Conservation (phyloP, 345 rosid species). For the Reutealis trisperma region DNA sequence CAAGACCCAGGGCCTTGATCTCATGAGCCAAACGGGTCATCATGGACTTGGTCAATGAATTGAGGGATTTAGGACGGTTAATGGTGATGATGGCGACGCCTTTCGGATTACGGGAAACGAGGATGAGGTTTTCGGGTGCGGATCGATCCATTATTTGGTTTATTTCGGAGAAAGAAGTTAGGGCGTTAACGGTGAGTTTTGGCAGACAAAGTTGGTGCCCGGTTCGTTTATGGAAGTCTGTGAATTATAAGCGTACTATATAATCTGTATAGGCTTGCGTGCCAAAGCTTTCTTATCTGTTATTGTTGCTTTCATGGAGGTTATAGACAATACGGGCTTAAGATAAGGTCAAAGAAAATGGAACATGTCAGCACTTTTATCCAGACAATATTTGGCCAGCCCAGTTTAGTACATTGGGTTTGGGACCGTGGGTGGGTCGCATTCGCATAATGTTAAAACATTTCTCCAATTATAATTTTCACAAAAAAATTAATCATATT, state of each 20-base stretch:
- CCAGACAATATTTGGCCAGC: no score
- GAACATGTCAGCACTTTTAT: no score
- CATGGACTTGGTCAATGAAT: constrained; percentile 78
- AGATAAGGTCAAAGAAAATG: no score
- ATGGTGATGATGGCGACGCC: constrained; percentile 75
- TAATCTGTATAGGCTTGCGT: background rate
- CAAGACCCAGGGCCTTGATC: constrained; percentile 54
- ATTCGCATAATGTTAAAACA: no score
- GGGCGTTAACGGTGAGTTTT: background rate
- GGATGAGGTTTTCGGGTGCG: constrained; percentile 46
- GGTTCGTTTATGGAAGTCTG: background rate
- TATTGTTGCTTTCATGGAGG: no score
- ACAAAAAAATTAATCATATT: no score
- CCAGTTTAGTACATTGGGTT: no score
- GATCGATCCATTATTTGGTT: constrained; percentile 35
- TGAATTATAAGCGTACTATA: no score
- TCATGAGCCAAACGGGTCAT: constrained; percentile 65
- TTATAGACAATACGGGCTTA: no score
- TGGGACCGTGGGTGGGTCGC: no score
- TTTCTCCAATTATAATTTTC: no score
- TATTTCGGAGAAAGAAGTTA: background rate
- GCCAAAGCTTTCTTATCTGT: no score
- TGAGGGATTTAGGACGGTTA: constrained; percentile 90
- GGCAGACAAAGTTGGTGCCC: background rate
- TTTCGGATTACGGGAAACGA: constrained; percentile 50